A percentile compares a stretch with the other conserved stretches of the same genome.
Conservation (phyloP, 148 eudicot species). For the Chenopodium formosanum region DNA sequence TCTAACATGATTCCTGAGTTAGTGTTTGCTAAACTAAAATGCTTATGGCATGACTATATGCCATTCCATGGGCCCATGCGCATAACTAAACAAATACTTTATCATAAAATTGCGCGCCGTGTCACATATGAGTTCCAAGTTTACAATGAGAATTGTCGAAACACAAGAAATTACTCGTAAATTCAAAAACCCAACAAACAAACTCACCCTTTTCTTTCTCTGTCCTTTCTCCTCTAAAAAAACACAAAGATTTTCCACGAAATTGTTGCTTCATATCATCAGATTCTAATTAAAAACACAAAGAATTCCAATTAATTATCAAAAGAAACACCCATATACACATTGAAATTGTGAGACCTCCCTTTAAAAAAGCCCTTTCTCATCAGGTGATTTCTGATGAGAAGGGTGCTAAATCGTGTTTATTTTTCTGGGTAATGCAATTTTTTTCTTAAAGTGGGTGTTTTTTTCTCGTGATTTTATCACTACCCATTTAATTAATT, state of each 20-base stretch:
- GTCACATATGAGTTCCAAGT: slow-evolving; percentile 5
- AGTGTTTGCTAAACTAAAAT: too few species aligned
- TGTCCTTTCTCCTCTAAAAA: background rate
- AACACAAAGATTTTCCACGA: slow-evolving; percentile 11
- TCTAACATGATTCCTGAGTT: too few species aligned
- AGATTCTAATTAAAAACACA: background rate
- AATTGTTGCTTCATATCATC: slow-evolving; percentile 13
- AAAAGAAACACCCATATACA: background rate
- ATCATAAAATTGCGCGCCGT: slow-evolving; percentile 17
- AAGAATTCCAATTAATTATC: background rate
- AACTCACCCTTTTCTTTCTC: background rate
- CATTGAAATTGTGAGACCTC: background rate
- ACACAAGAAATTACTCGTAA: background rate
- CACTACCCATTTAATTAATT: slow-evolving; percentile 14
- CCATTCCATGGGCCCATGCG: too few species aligned
- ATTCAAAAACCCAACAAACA: background rate
- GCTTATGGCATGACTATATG: too few species aligned
- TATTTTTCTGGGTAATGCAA: background rate
- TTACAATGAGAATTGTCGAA: slow-evolving; percentile 4
- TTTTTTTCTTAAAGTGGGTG: background rate
- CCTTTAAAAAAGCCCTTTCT: background rate
- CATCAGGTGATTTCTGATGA: slow-evolving; percentile 11
- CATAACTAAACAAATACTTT: too few species aligned
- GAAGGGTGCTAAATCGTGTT: background rate
- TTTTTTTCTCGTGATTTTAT: slow-evolving; percentile 19